A percentile compares a stretch with the other conserved stretches of the same genome.
Conservation (phyloP, 1,139 yeast species). For the Candida neerlandica region DNA sequence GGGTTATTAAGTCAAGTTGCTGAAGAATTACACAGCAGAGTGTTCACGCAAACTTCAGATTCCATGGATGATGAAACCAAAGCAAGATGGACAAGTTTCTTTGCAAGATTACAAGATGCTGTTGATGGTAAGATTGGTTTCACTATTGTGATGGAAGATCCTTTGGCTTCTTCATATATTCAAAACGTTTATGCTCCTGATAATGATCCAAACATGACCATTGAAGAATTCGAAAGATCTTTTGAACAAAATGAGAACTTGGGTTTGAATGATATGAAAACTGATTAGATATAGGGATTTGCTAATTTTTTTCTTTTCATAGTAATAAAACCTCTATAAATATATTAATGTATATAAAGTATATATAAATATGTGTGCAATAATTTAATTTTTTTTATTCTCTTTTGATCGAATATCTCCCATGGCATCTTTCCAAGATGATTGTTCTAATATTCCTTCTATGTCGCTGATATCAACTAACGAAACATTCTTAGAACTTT, state of each 20-base stretch:
- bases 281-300: slow-evolving; percentile 26
- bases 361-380: not conserved
- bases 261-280: slow-evolving; percentile 81
- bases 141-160: slow-evolving; percentile 89
- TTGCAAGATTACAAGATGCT: slow-evolving; percentile 77
- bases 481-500: slow-evolving; percentile 7
- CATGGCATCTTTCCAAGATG: slow-evolving; percentile 16
- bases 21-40: slow-evolving; percentile 85
- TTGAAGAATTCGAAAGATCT: slow-evolving; percentile 89
- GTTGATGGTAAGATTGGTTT: slow-evolving; percentile 80
- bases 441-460: slow-evolving; percentile 12
- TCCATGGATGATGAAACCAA: slow-evolving; percentile 83
- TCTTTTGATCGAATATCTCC: slow-evolving; percentile 8
- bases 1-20: slow-evolving; percentile 87
- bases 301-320: not conserved
- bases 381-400: slow-evolving; percentile 3
- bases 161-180: slow-evolving; percentile 90
- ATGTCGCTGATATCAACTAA: slow-evolving; percentile 10
- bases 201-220: slow-evolving; percentile 90
- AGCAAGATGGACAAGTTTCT: slow-evolving; percentile 78
- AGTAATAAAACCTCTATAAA: not conserved
- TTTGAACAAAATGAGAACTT: slow-evolving; percentile 86
- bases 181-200: slow-evolving; percentile 99
- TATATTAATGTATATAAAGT: too few relatives aligned
- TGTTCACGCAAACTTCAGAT: slow-evolving; percentile 84